Base-by-base conservation (phyloP, 2,329 filamentous ascomycete species). In the Stenocarpella maydis region DNA sequence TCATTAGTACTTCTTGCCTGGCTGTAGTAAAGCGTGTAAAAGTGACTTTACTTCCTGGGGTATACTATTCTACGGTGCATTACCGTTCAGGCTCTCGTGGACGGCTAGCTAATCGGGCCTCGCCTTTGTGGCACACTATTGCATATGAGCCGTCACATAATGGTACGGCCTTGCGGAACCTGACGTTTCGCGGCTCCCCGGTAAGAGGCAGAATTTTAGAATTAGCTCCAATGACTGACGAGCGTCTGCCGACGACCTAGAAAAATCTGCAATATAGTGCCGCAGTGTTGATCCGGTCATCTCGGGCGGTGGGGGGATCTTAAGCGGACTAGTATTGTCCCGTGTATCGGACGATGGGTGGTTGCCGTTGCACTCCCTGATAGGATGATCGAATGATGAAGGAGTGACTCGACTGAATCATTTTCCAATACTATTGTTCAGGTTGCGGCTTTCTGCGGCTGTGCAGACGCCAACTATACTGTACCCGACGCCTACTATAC, bases 331-430 rank as follows among this genome's bases (percentile, higher is more conserved):
- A 17, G 47, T 15, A 37, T 49, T 31, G 2, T 63, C 41, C 28
- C 6, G 41, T 49, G 41, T 47, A 63, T 63, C 43, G 41, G 58
- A 63, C 28, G 58, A 63, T 63, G 54, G 54, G 17, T 26, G 54
- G 43, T 58, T 39, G 43, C 12, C 28, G 17, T 19, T 34, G 14
- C 17, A 37, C 41, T n/a, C 17, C 31, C 6, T 24, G 43, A 63
- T 49, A 63, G 28, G 58, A 63, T n/a, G 58, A 63, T 63, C 58
- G 58, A 21, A 34, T 31, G 58, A 49, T 61, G n/a, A 21, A 6
- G 15, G 24, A n/a, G 58, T 37, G 41, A 63, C 21, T 3, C 37
- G 24, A n/a, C 19, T 31, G 24, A 47, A 12, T 47, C 9, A 31
- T 7, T 21, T 21, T 34, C 12, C 39, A 60, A 43, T 24, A 28